Evolutionary conservation across 306 rosid genomes (phyloP).

Genomic region (Ziziphus jujuba): DNA sequence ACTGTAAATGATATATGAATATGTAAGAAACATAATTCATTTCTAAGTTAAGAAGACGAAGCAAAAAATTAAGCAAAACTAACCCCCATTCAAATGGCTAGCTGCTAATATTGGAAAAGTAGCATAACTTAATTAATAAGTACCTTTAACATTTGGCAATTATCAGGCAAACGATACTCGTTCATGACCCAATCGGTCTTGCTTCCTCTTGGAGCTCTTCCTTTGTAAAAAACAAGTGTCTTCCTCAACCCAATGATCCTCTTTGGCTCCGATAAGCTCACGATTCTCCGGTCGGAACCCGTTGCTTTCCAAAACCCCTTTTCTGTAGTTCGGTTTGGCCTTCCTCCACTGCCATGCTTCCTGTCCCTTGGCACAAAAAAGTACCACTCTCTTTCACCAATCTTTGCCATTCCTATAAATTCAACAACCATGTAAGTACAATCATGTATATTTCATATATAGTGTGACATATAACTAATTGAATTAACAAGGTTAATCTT

Average conservation of each 20-base stretch:
- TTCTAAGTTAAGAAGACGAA: too few relatives aligned
- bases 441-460: neutral
- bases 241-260: conserved; percentile 77
- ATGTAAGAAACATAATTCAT: too few relatives aligned
- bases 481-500: neutral
- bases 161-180: conserved; percentile 89
- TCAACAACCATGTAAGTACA: neutral
- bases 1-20: too few relatives aligned
- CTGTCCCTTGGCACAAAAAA: conserved; percentile 97
- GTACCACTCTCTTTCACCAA: conserved; percentile 97
- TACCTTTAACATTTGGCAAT: conserved; percentile 63
- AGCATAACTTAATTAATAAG: neutral
- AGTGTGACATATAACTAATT: neutral
- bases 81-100: too few relatives aligned
- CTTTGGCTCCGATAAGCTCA: conserved; percentile 62
- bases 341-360: conserved; percentile 81
- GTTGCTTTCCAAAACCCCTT: conserved; percentile 98
- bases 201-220: conserved; percentile 82
- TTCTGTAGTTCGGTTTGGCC: conserved; percentile 91
- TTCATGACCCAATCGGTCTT: conserved; percentile 99
- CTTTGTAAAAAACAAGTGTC: conserved; percentile 86
- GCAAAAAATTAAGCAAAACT: too few relatives aligned
- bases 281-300: conserved; percentile 81
- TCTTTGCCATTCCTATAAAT: conserved; percentile 57
- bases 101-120: neutral